Base-by-base conservation (phyloP, 2,329 filamentous ascomycete species). In the Blastomyces percursus region DNA sequence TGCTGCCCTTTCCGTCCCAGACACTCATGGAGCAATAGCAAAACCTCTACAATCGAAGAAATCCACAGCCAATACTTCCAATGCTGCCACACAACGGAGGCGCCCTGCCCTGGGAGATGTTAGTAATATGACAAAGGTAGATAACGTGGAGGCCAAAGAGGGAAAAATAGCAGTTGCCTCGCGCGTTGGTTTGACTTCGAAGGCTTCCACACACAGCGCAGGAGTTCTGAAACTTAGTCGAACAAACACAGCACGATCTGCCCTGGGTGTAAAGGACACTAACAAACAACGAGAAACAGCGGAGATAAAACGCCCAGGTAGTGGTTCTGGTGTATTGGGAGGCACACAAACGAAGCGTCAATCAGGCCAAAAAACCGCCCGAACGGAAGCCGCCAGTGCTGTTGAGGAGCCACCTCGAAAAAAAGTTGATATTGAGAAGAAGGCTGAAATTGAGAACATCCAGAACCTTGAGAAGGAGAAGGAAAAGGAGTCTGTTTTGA, bases 61-160 rank as follows among this genome's bases (percentile, higher is more conserved):
- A 75, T 77, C 85, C 19, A 38, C 63, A 3, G 48, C 62, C 16
- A 80, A 77, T 68, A 74, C 75, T 60, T 75, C 81, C 58, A 74
- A 77, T 65, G 77, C 73, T 66, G 77, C 80, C 70, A 76, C 81
- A 57, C 81, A 80, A 64, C 84, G 88, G 72, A 94, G 89, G 79
- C 90, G 94, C 72, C 84, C 88, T 70, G 92, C 90, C 58, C 83
- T 99, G 46, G 91, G 90, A 63, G 94, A 99, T 79, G 89, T 96
- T 69, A 97, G 91, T 84, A 99, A 99, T 78, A 88, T 96, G 66
- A 86, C 86, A 70, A 97, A 96, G 66, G 68, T 68, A 19, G 75
- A 76, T 76, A 82, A 83, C 57, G 89, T 90, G 61, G 77, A 76
- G 46, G 66, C 65, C 42, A 77, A 78, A 42, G 66, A 70, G 62